Conservation (phyloP, 2,329 filamentous ascomycete species). For the Colletotrichum sp. region DNA sequence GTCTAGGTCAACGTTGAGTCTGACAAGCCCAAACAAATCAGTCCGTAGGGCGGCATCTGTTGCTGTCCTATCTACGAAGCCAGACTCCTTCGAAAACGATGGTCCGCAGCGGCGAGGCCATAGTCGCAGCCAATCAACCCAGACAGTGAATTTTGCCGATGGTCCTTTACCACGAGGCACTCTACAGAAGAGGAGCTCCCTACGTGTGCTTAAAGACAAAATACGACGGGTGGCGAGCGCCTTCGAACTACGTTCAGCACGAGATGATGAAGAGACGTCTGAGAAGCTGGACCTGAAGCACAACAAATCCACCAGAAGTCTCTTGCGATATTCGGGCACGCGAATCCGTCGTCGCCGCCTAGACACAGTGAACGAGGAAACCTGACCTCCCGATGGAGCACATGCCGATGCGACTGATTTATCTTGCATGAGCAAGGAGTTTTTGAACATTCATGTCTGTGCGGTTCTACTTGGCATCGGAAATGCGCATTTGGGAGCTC, state of each 20-base stretch:
- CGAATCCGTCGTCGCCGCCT: not conserved
- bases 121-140: not conserved
- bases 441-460: not conserved
- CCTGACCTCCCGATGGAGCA: not conserved
- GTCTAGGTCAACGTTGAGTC: not conserved
- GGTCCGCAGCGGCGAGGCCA: not conserved
- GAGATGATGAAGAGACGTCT: not conserved
- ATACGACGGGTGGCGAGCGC: slow-evolving; percentile 15
- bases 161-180: not conserved
- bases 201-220: not conserved
- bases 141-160: not conserved
- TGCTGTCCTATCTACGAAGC: not conserved
- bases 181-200: not conserved
- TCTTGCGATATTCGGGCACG: not conserved
- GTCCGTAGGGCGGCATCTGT: not conserved
- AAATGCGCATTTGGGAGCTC: not conserved
- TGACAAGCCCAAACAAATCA: not conserved
- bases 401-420: not conserved
- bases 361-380: slow-evolving; percentile 12
- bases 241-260: slow-evolving; percentile 4
- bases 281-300: not conserved
- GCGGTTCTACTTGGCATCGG: not conserved
- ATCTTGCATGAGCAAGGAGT: not conserved
- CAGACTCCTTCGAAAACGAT: not conserved
- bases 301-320: slow-evolving; percentile 3